Conservation (phyloP, 305 asterid genomes). For the Fraxinus velutina region DNA sequence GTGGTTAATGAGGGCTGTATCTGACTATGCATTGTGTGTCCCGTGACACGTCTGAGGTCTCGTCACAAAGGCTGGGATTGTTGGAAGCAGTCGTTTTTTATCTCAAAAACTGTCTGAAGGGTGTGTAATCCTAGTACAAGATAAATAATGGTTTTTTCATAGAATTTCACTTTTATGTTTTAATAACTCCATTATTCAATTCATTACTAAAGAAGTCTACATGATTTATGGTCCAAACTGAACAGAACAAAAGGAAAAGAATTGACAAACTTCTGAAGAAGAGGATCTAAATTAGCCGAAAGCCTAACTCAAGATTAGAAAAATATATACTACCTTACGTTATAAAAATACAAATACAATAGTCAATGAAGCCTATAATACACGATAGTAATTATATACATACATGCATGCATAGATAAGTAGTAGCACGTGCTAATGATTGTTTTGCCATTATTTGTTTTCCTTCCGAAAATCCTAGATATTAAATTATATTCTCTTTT, state of each 20-base stretch:
- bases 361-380: background rate
- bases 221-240: background rate
- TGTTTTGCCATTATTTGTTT: background rate
- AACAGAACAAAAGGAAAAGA: background rate
- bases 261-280: background rate
- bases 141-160: background rate
- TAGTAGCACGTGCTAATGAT: background rate
- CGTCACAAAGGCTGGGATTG: background rate
- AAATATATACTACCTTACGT: background rate
- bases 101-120: background rate
- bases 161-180: background rate
- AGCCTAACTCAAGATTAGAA: background rate
- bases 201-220: background rate
- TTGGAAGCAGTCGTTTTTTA: background rate
- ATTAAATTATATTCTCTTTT: background rate
- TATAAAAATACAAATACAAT: background rate
- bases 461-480: background rate
- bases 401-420: background rate
- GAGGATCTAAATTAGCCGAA: background rate
- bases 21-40: background rate
- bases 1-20: background rate
- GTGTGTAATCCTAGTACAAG: background rate
- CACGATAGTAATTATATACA: background rate
- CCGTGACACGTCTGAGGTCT: background rate
- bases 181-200: background rate